These are phyloP conservation scores for Auricularia sp. DNA, from an alignment of 768 basidiomycete genomes.

Conservation along the genomic window DNA sequence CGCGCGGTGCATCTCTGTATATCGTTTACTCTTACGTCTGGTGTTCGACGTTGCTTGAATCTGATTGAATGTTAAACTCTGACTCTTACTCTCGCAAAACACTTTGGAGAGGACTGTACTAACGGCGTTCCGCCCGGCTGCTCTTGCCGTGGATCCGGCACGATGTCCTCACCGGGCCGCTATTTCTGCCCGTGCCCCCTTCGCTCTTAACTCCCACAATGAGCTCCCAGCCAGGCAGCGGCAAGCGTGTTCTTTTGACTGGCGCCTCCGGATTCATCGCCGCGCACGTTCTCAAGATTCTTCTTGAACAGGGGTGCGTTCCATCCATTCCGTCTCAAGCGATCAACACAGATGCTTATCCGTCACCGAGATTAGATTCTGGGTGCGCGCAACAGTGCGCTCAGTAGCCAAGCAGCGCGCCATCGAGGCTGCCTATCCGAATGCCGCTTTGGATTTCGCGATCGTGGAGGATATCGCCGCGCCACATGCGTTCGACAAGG, in stretches of 20 bases:
- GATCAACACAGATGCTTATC: no score
- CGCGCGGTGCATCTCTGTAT: no score
- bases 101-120: no score
- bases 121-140: no score
- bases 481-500: constrained; percentile 37
- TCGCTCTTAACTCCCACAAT: neutral
- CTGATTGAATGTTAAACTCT: no score
- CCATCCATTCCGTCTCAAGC: no score
- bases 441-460: constrained; percentile 40
- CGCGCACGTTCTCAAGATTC: neutral
- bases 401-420: neutral
- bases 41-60: no score
- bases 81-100: neutral
- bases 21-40: no score
- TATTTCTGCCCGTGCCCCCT: no score
- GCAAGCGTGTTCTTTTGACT: constrained; percentile 1
- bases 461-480: constrained; percentile 59
- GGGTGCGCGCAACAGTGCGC: neutral
- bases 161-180: no score
- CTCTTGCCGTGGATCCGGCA: no score
- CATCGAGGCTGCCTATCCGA: neutral
- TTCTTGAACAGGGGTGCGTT: neutral
- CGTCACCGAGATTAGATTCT: neutral
- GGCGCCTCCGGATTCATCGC: constrained; percentile 3
- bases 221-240: neutral